A percentile compares a stretch with the other conserved stretches of the same genome.
These are phyloP conservation scores for Hebeloma cylindrosporum DNA, from an alignment of 768 basidiomycete genomes.

Conservation along the genomic window DNA sequence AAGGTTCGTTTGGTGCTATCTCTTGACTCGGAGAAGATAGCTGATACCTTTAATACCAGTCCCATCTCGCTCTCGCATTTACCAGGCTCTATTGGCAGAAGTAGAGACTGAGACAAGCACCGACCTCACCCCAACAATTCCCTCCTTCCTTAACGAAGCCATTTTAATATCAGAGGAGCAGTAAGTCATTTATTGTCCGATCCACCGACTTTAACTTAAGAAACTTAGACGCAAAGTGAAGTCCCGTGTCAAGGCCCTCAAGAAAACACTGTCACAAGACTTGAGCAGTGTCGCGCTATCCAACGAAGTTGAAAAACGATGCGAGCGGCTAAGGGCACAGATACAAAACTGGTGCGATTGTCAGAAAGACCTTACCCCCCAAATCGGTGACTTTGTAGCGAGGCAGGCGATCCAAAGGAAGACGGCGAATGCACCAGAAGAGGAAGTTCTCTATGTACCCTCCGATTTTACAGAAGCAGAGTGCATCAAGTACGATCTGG, in stretches of 20 bases:
- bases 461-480: conserved; percentile 9
- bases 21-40: background rate
- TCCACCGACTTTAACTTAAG: background rate
- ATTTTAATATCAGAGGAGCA: conserved; percentile 6
- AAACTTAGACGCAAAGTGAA: no score
- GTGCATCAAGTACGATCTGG: conserved; percentile 1
- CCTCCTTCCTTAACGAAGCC: conserved; percentile 12
- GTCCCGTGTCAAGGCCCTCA: no score
- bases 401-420: background rate
- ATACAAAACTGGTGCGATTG: conserved; percentile 14
- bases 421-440: conserved; percentile 2
- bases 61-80: conserved; percentile 15
- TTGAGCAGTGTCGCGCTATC: background rate
- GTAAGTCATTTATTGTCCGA: conserved; percentile 1
- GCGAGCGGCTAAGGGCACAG: conserved; percentile 4
- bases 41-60: conserved; percentile 5
- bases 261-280: no score
- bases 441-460: conserved; percentile 12
- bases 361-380: conserved; percentile 9
- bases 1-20: conserved; percentile 7
- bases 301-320: background rate
- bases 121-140: background rate
- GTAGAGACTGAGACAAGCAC: background rate
- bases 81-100: conserved; percentile 12
- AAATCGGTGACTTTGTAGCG: conserved; percentile 6